phyloP scores from a whole-genome alignment of 371 early-diverging fungal genomes.

The Rhizopus arrhizus region DNA sequence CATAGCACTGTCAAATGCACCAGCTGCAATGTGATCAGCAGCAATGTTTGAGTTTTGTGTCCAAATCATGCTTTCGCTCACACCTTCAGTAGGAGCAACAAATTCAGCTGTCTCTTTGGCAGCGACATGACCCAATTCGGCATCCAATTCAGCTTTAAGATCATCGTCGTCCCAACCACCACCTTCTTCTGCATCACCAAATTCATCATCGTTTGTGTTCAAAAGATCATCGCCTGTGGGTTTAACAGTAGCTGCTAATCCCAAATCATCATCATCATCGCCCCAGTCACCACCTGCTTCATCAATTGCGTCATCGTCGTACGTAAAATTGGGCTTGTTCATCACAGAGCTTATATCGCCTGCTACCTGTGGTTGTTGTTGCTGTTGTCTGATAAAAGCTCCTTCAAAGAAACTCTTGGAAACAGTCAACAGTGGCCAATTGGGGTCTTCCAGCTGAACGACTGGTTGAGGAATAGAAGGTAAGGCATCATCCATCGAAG shows the following conservation, averaged over 20 bases:
- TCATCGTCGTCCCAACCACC: slow-evolving; percentile 65
- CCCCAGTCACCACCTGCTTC: slow-evolving; percentile 76
- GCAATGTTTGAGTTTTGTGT: slow-evolving; percentile 81
- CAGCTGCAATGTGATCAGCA: slow-evolving; percentile 91
- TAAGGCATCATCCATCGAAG: slow-evolving; percentile 43
- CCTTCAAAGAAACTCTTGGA: slow-evolving; percentile 71
- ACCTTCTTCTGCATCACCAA: slow-evolving; percentile 50
- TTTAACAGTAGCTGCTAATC: slow-evolving; percentile 23
- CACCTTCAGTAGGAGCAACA: slow-evolving; percentile 75
- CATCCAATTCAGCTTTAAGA: slow-evolving; percentile 62
- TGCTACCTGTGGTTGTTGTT: slow-evolving; percentile 27
- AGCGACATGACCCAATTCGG: slow-evolving; percentile 63
- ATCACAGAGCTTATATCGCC: slow-evolving; percentile 34
- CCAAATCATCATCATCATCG: slow-evolving; percentile 58
- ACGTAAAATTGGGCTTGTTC: slow-evolving; percentile 46
- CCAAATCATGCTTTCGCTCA: slow-evolving; percentile 73
- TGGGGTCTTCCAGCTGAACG: slow-evolving; percentile 67
- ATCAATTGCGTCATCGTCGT: slow-evolving; percentile 57
- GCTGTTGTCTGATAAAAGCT: slow-evolving; percentile 48
- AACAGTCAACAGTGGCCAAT: slow-evolving; percentile 88
- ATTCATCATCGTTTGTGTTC: slow-evolving; percentile 42
- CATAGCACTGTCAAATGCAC: slow-evolving; percentile 93
- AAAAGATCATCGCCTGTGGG: slow-evolving; percentile 12
- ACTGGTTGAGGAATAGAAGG: slow-evolving; percentile 72
- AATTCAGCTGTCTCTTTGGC: slow-evolving; percentile 67